Percentiles rank a stretch among this genome's conserved stretches.
These are phyloP conservation scores for Spizellomyces punctatus DNA, from an alignment of 192 early-diverging fungal genomes.

Conservation along the genomic window DNA sequence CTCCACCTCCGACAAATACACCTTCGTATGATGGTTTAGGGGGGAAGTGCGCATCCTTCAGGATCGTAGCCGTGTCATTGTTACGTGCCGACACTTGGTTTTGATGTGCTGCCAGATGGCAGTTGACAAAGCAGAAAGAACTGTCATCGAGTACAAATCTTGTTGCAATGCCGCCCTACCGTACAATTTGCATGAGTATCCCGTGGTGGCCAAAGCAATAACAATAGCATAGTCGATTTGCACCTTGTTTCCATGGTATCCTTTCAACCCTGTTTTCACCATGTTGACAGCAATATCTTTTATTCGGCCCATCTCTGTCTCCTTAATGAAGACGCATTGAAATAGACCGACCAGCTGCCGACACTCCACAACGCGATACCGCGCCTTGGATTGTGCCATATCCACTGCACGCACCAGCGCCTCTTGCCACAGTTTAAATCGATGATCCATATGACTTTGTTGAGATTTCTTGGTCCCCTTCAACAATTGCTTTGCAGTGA, in stretches of 20 bases:
- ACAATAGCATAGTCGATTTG: background rate
- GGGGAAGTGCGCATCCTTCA: constrained; percentile 60
- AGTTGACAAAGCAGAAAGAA: constrained; percentile 84
- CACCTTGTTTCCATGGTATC: constrained; percentile 90
- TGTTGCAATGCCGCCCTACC: constrained; percentile 74
- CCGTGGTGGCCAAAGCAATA: background rate
- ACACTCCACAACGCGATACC: constrained; percentile 69
- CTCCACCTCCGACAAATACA: constrained; percentile 76
- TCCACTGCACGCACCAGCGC: constrained; percentile 65
- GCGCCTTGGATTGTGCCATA: constrained; percentile 46
- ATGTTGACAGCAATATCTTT: constrained; percentile 66
- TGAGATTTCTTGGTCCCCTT: constrained; percentile 53
- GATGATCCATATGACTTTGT: constrained; percentile 61
- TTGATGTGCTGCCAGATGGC: constrained; percentile 86
- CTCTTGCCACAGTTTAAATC: constrained; percentile 85
- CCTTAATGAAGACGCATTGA: constrained; percentile 79
- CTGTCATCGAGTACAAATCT: constrained; percentile 77
- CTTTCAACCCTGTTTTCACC: constrained; percentile 88
- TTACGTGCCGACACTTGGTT: constrained; percentile 72
- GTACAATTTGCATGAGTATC: constrained; percentile 1
- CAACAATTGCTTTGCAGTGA: constrained; percentile 67
- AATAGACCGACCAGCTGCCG: constrained; percentile 91
- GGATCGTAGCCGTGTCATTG: constrained; percentile 70
- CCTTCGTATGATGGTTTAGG: constrained; percentile 26
- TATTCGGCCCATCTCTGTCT: constrained; percentile 58